phyloP scores from a whole-genome alignment of 768 basidiomycete genomes.

The Mycena indigotica region DNA sequence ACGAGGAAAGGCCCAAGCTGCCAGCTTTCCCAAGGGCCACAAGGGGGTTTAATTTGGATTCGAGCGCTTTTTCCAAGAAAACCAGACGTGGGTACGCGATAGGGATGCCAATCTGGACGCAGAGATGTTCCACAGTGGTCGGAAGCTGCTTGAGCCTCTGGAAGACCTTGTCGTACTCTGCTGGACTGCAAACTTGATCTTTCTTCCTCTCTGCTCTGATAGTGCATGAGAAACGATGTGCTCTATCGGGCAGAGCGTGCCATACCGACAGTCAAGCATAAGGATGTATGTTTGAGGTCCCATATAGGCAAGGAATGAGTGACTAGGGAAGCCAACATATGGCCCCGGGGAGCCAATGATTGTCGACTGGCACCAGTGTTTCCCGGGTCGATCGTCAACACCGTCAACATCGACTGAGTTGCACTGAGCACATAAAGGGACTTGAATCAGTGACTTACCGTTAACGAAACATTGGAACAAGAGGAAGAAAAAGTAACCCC shows the following conservation, averaged over 20 bases:
- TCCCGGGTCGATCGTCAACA: constrained; percentile 55
- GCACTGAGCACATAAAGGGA: constrained; percentile 21
- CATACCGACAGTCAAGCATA: constrained; percentile 80
- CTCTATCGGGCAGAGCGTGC: constrained; percentile 7
- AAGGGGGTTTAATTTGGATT: constrained; percentile 84
- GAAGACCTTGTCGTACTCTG: constrained; percentile 77
- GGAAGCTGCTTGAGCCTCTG: constrained; percentile 63
- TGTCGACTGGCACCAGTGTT: constrained; percentile 68
- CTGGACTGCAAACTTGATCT: constrained; percentile 74
- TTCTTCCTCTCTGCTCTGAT: constrained; percentile 82
- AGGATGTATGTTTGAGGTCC: constrained; percentile 79
- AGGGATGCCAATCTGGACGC: constrained; percentile 82
- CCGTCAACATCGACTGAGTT: constrained; percentile 73
- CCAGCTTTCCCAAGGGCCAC: constrained; percentile 72
- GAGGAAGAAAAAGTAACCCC: constrained; percentile 90
- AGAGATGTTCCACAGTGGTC: constrained; percentile 71
- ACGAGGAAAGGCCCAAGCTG: constrained; percentile 68
- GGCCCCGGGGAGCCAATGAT: constrained; percentile 78
- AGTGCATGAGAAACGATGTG: neutral
- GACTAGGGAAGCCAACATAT: constrained; percentile 78
- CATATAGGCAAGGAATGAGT: constrained; percentile 79
- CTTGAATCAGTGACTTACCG: constrained; percentile 43
- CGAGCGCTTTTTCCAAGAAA: constrained; percentile 78
- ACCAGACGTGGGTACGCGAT: constrained; percentile 94
- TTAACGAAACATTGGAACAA: constrained; percentile 94